Conservation (phyloP, 345 rosid species). For the Eucalyptus cloeziana region DNA sequence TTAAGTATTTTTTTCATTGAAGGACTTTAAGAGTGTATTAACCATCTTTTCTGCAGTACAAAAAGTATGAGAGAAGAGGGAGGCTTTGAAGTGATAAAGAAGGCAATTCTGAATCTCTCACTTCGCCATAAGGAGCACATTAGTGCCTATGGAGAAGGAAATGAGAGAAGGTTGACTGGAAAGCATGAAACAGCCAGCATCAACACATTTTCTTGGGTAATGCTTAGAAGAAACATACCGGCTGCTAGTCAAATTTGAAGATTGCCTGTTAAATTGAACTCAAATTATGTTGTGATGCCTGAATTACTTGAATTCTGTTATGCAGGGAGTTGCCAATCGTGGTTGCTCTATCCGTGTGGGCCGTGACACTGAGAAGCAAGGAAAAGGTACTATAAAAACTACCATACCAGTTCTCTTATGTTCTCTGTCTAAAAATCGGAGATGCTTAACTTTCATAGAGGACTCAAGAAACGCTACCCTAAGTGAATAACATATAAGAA, state of each 20-base stretch:
- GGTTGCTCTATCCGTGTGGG: constrained; percentile 98
- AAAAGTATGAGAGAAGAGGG: constrained; percentile 96
- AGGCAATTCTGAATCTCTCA: constrained; percentile 84
- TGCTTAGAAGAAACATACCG: not conserved
- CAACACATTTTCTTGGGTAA: constrained; percentile 88
- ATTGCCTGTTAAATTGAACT: not conserved
- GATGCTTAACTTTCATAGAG: not conserved
- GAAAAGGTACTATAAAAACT: constrained; percentile 48
- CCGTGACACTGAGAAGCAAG: constrained; percentile 82
- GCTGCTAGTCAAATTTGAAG: not conserved
- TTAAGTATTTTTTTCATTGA: not conserved
- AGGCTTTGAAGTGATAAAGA: constrained; percentile 79
- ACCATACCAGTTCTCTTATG: not conserved
- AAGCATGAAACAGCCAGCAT: constrained; percentile 97
- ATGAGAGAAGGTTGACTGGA: constrained; percentile 93
- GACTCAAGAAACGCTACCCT: not conserved
- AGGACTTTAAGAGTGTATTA: not conserved
- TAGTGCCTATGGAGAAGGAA: constrained; percentile 96
- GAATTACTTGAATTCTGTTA: not conserved
- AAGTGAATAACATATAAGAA: not conserved
- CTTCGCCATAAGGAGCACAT: constrained; percentile 88
- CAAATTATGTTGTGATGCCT: not conserved
- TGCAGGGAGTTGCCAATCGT: constrained; percentile 94
- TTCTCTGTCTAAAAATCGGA: not conserved
- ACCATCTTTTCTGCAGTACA: constrained; percentile 33